phyloP scores from a whole-genome alignment of 2,329 filamentous ascomycete genomes.

The Aspergillus pseudotamarii region DNA sequence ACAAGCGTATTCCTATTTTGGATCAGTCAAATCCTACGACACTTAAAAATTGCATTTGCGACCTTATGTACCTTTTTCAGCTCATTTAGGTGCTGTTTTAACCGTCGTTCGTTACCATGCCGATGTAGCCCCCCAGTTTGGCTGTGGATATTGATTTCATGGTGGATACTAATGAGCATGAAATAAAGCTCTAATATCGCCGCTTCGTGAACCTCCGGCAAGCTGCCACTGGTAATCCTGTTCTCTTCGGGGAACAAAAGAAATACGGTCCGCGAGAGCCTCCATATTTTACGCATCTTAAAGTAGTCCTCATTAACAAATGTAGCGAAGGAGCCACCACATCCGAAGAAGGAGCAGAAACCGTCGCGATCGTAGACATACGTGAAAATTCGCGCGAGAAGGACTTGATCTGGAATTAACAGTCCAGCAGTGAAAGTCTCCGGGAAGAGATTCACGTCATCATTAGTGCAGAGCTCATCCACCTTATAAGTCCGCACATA shows the following conservation, averaged over 20 bases:
- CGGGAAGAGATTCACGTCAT: conserved; percentile 1
- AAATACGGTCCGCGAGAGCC: conserved; percentile 10
- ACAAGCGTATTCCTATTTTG: neutral
- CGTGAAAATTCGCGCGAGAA: conserved; percentile 12
- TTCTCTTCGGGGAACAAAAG: neutral
- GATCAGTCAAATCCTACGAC: neutral
- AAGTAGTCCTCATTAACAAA: conserved; percentile 8
- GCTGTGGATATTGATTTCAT: conserved; percentile 15
- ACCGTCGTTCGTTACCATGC: neutral
- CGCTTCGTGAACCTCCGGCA: conserved; percentile 9
- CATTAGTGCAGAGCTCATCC: conserved; percentile 10
- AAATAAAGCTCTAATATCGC: conserved; percentile 14
- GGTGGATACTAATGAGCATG: conserved; percentile 13
- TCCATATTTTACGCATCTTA: conserved; percentile 11
- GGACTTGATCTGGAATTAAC: conserved; percentile 10
- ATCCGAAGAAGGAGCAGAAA: conserved; percentile 15
- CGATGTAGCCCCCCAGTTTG: neutral
- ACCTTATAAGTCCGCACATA: conserved; percentile 7
- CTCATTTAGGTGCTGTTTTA: conserved; percentile 5
- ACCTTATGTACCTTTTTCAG: conserved; percentile 6
- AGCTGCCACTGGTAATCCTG: neutral
- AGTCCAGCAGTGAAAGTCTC: neutral
- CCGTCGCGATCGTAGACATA: conserved; percentile 17
- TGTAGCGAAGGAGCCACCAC: conserved; percentile 13
- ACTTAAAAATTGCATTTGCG: neutral